Percentiles rank a stretch among this genome's conserved stretches.
Conservation (phyloP, 129 eudicot species). For the Kitagawia praeruptora region DNA sequence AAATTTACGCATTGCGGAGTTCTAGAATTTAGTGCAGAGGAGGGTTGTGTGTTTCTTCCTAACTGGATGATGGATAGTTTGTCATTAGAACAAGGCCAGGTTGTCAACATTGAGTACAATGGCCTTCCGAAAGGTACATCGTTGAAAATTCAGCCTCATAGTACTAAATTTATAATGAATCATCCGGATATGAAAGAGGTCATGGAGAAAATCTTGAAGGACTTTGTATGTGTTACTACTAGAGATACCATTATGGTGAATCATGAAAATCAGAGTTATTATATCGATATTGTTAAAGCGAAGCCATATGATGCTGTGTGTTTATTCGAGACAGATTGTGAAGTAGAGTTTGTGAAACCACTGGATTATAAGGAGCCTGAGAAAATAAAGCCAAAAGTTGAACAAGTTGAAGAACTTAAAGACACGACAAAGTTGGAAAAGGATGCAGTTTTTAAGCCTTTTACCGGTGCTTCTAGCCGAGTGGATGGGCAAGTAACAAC, state of each 20-base stretch:
- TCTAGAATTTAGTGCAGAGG: slow-evolving; percentile 15
- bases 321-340: slow-evolving; percentile 32
- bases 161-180: slow-evolving; percentile 5
- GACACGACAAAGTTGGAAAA: not conserved
- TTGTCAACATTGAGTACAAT: not conserved
- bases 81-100: not conserved
- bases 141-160: slow-evolving; percentile 34
- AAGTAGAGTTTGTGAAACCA: slow-evolving; percentile 27
- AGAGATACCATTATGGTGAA: slow-evolving; percentile 24
- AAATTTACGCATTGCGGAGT: slow-evolving; percentile 21
- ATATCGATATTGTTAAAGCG: slow-evolving; percentile 21
- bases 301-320: slow-evolving; percentile 11
- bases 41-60: slow-evolving; percentile 13
- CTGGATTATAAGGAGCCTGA: slow-evolving; percentile 34
- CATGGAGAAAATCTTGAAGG: not conserved
- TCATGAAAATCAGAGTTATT: slow-evolving; percentile 2
- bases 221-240: slow-evolving; percentile 13
- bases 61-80: slow-evolving; percentile 20
- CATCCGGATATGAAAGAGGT: slow-evolving; percentile 12
- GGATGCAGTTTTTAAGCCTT: slow-evolving; percentile 12
- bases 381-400: not conserved
- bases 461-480: slow-evolving; percentile 17
- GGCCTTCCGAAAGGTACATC: slow-evolving; percentile 16
- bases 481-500: slow-evolving; percentile 10
- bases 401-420: not conserved